Evolutionary conservation across 192 early-diverging fungal genomes (phyloP), one percentile per base, ranked within the genome.

Genomic region (Entomortierella lignicola): DNA sequence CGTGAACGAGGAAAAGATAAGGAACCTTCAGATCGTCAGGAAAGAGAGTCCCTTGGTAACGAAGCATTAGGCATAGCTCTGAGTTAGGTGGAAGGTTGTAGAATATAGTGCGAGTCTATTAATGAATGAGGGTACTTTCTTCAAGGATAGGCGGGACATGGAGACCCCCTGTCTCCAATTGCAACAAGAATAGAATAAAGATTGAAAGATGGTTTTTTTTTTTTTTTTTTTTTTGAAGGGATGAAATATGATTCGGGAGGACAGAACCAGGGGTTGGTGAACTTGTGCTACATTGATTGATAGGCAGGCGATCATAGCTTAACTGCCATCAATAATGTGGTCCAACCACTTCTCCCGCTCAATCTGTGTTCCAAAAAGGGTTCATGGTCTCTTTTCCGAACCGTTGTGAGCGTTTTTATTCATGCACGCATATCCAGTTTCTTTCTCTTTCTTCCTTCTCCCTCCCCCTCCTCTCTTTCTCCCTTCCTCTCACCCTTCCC

Each of bases 1-100:
- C 58, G 58, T 12, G 62, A 37, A n/a, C 48, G 51, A 11, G 61
- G 30, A 25, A 55, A 55, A 51, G 63, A 55, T 0, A 66, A 47
- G 25, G 64, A 66, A 3, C 41, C 0, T 2, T 55, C 44, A 6
- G 37, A 56, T 23, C 41, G 64, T n/a, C 42, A 64, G 32, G 31
- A 31, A 8, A 60, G 58, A n/a, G 18, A 41, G 58, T 42, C 20
- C 18, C 44, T 48, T 44, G 44, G 48, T 26, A 23, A 23, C 4
- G 52, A 54, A 10, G 27, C 52, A 27, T 27, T 54, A 47, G 44
- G 44, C 12, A 47, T 47, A 20, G 44, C 44, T 11, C 44, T 47
- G 6, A 13, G 39, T 10, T 47, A 15, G 20, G 15, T 47, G 17
- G 44, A 47, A 4, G 17, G 15, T 20, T 11, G 17, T 11, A 47